Evolutionary conservation across 129 eudicot genomes (phyloP).

Genomic region (Pseudognaphalium luteoalbum): DNA sequence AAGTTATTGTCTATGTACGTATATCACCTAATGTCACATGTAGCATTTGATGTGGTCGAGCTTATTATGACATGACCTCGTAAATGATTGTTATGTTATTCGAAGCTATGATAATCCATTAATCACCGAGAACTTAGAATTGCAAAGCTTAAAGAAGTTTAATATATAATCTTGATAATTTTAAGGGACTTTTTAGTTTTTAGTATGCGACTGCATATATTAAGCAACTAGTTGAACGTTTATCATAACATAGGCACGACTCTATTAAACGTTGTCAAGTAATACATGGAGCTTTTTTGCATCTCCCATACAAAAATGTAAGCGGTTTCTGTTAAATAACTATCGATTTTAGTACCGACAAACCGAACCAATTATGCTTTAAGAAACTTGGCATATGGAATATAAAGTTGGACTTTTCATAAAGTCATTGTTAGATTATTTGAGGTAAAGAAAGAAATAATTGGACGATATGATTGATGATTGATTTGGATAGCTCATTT

Average conservation of each 20-base stretch:
- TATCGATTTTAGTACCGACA: neutral
- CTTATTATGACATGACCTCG: too few species aligned
- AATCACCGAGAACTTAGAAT: too few species aligned
- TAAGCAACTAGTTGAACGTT: neutral
- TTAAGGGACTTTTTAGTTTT: too few species aligned
- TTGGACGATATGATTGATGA: constrained; percentile 21
- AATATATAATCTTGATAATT: neutral
- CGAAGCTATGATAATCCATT: too few species aligned
- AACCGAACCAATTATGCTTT: neutral
- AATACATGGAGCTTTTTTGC: too few species aligned
- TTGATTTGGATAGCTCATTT: constrained; percentile 22
- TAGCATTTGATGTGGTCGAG: too few species aligned
- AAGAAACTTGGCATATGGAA: constrained; percentile 7
- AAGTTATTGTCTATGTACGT: too few species aligned
- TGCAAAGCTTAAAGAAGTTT: too few species aligned
- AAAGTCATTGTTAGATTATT: constrained; percentile 12
- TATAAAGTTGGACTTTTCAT: constrained; percentile 16
- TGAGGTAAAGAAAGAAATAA: constrained; percentile 20
- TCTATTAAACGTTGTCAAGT: neutral
- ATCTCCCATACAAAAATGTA: neutral
- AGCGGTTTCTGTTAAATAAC: neutral
- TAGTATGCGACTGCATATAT: neutral
- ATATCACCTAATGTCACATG: too few species aligned
- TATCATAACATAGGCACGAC: neutral
- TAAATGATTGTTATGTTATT: too few species aligned